phyloP scores from a whole-genome alignment of 306 rosid genomes.

The Sechiopsis laciniata region DNA sequence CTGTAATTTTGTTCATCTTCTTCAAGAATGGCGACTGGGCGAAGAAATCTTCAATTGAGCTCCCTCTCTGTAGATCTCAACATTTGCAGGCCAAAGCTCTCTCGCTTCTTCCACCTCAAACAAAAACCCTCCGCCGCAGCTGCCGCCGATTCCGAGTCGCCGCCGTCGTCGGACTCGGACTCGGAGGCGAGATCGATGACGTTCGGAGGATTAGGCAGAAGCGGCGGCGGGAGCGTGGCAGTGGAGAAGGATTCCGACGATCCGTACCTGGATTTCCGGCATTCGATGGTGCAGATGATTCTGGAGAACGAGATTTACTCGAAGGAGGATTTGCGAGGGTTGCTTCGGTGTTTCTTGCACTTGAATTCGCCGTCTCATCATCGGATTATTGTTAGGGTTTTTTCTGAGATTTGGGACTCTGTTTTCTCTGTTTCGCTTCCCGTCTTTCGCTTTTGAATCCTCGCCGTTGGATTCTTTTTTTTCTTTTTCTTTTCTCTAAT shows the following conservation, averaged over 20 bases:
- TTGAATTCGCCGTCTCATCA: constrained; percentile 71
- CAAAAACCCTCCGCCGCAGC: constrained; percentile 29
- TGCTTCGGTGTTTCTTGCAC: constrained; percentile 75
- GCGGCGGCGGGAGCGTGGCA: constrained; percentile 72
- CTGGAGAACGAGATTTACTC: constrained; percentile 82
- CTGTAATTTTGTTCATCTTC: not conserved
- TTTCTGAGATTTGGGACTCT: constrained; percentile 88
- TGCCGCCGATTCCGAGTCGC: constrained; percentile 22
- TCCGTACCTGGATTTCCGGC: constrained; percentile 76
- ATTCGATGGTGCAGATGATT: constrained; percentile 91
- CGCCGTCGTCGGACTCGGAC: constrained; percentile 27
- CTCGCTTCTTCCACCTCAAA: constrained; percentile 41
- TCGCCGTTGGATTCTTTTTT: not conserved
- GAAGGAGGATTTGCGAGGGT: constrained; percentile 62
- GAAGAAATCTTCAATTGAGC: constrained; percentile 43
- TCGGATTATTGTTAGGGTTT: constrained; percentile 65
- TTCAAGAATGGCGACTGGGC: constrained; percentile 53
- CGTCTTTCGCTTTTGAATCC: not conserved
- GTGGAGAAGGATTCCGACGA: constrained; percentile 90
- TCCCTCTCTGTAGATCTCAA: constrained; percentile 45
- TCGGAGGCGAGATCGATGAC: constrained; percentile 21
- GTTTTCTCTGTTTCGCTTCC: constrained; percentile 60
- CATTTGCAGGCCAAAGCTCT: constrained; percentile 60
- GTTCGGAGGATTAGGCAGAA: constrained; percentile 51
- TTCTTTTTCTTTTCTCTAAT: not conserved